A percentile compares a stretch with the other conserved stretches of the same genome.
Conservation (phyloP, 352 stramenopile species). For the Phytophthora ohioensis region DNA sequence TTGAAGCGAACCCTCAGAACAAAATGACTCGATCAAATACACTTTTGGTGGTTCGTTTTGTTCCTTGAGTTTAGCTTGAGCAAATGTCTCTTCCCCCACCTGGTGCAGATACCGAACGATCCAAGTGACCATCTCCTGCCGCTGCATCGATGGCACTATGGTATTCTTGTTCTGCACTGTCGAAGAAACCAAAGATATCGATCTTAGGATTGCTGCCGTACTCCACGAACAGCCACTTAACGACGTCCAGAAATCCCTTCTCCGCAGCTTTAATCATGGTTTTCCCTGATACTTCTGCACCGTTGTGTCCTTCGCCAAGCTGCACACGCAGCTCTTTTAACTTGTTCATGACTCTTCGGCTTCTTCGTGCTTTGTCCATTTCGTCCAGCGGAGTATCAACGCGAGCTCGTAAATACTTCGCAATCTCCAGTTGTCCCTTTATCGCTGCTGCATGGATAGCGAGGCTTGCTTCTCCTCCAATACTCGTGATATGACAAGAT, state of each 20-base stretch:
- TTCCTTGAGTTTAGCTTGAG: no score
- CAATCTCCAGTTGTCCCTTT: conserved; percentile 1
- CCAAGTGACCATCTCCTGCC: neutral
- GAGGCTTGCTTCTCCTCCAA: conserved; percentile 7
- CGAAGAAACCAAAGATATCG: neutral
- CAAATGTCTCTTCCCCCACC: neutral
- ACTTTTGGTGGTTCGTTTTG: no score
- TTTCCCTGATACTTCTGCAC: neutral
- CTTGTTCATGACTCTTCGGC: no score
- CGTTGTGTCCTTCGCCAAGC: no score
- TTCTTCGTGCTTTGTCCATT: neutral
- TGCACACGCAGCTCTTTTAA: no score
- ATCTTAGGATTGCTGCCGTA: neutral
- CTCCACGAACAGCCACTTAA: neutral
- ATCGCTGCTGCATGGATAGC: conserved; percentile 1
- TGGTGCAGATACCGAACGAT: neutral
- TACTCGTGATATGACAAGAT: no score
- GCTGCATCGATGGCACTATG: neutral
- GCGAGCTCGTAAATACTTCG: neutral
- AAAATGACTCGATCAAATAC: no score
- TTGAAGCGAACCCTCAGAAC: no score
- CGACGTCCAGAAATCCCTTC: neutral
- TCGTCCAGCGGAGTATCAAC: no score
- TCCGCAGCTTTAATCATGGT: neutral
- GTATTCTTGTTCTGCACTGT: neutral